phyloP scores from a whole-genome alignment of 176 grass and related monocot genomes.

The Alloteropsis semialata region DNA sequence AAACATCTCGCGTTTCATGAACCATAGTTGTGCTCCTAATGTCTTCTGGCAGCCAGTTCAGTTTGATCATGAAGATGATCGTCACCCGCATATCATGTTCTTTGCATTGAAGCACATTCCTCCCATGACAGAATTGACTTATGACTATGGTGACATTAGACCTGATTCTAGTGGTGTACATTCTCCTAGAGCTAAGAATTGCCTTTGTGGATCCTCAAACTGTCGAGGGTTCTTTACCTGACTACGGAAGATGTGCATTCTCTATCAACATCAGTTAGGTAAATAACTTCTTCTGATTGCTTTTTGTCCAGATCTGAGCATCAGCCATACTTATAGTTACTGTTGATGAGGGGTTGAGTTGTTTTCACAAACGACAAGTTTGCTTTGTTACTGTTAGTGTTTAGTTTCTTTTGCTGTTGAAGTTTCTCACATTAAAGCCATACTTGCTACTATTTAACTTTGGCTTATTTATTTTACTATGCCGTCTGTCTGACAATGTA shows the following conservation, averaged over 20 bases:
- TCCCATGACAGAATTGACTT: slow-evolving; percentile 89
- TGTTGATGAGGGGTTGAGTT: background rate
- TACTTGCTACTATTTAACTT: background rate
- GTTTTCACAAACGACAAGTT: background rate
- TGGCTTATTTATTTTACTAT: background rate
- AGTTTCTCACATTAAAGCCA: background rate
- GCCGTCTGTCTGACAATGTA: background rate
- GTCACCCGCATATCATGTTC: slow-evolving; percentile 84
- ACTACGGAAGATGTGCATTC: slow-evolving; percentile 28
- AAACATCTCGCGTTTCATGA: slow-evolving; percentile 85
- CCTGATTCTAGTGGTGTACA: slow-evolving; percentile 25
- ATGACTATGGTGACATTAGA: slow-evolving; percentile 66
- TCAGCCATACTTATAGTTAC: background rate
- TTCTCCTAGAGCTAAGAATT: slow-evolving; percentile 58
- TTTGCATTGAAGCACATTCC: slow-evolving; percentile 95
- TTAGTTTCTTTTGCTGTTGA: background rate
- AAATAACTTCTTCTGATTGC: background rate
- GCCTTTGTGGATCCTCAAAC: slow-evolving; percentile 65
- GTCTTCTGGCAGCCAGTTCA: slow-evolving; percentile 87
- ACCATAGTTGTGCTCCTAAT: slow-evolving; percentile 86
- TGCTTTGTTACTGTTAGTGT: background rate
- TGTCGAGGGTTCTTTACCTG: slow-evolving; percentile 68
- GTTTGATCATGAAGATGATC: slow-evolving; percentile 72
- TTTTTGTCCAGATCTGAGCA: background rate
- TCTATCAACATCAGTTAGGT: slow-evolving; percentile 21